Conservation (phyloP, 2,329 filamentous ascomycete genomes). For the Beauveria sp. region DNA sequence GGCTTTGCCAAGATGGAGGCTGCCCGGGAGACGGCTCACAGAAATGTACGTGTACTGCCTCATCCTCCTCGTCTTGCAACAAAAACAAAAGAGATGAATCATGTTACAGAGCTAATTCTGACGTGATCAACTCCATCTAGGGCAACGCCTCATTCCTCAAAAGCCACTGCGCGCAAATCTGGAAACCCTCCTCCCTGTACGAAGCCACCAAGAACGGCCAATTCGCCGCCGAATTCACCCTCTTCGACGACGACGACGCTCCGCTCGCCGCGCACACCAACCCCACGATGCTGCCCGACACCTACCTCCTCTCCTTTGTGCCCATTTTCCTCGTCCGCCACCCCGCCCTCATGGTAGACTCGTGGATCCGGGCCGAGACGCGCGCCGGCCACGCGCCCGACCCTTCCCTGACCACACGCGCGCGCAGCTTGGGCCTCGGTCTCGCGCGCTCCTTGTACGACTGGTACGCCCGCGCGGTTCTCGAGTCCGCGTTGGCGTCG, state of each 20-base stretch:
- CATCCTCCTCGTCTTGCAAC: background rate
- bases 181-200: background rate
- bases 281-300: constrained; percentile 10
- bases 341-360: constrained; percentile 8
- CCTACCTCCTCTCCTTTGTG: background rate
- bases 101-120: background rate
- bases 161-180: constrained; percentile 7
- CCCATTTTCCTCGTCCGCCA: constrained; percentile 10
- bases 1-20: background rate
- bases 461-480: background rate
- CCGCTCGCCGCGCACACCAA: background rate
- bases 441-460: constrained; percentile 6
- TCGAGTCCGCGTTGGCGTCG: background rate
- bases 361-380: constrained; percentile 10
- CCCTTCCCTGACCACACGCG: background rate
- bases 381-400: constrained; percentile 3
- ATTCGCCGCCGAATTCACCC: background rate
- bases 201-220: background rate
- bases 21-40: background rate
- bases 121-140: background rate
- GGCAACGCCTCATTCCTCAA: constrained; percentile 8
- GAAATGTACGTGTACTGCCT: background rate
- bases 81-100: background rate
- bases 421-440: background rate
- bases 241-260: background rate